phyloP scores from a whole-genome alignment of 192 early-diverging fungal species.

The Coemansia sp. region DNA sequence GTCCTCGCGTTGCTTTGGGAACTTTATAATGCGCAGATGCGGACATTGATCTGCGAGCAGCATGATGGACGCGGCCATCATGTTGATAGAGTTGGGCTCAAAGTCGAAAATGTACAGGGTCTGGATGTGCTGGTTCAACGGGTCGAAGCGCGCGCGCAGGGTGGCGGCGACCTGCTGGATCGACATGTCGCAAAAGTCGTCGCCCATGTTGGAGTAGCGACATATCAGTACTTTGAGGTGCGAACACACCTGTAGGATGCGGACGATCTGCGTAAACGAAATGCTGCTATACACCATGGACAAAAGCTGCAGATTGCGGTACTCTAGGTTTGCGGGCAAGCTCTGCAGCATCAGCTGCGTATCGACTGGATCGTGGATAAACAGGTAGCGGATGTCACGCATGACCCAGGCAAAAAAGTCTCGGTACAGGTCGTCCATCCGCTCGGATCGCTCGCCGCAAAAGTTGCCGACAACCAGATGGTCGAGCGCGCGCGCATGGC shows the following conservation, averaged over 20 bases:
- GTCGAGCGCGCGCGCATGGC: neutral
- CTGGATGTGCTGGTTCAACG: neutral
- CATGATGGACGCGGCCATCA: neutral
- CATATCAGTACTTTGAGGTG: neutral
- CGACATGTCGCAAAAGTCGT: constrained; percentile 1
- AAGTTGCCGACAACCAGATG: neutral
- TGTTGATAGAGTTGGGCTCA: neutral
- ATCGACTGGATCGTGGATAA: neutral
- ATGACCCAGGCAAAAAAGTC: neutral
- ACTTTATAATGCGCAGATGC: neutral
- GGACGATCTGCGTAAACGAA: neutral
- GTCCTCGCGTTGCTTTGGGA: neutral
- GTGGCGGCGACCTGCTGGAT: neutral
- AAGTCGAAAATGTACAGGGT: neutral
- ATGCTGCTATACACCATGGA: neutral
- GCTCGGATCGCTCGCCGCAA: neutral
- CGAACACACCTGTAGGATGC: neutral
- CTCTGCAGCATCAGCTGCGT: neutral
- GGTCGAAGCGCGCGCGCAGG: neutral
- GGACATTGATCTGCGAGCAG: constrained; percentile 8
- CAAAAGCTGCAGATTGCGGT: neutral
- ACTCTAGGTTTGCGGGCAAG: neutral
- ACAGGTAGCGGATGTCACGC: neutral
- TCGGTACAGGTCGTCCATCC: neutral
- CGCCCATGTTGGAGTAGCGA: constrained; percentile 5